phyloP scores from a whole-genome alignment of 2,329 filamentous ascomycete genomes.

The Rhynchosporium graminicola region DNA sequence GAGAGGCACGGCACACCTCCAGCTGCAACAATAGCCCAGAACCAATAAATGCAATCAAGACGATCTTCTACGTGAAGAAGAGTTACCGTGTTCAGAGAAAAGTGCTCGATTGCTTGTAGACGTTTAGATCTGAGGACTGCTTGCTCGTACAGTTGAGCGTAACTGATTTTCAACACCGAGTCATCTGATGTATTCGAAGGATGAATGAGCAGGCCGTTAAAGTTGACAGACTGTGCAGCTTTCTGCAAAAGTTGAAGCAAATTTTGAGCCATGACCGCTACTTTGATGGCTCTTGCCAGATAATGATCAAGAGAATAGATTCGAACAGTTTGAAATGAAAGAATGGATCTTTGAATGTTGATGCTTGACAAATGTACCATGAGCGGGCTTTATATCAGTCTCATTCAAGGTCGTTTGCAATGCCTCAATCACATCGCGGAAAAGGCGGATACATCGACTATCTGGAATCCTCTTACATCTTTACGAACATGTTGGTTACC shows the following conservation, averaged over 20 bases:
- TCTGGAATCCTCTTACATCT: too few relatives aligned
- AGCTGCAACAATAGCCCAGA: conserved; percentile 4
- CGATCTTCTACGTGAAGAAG: background rate
- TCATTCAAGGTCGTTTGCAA: too few relatives aligned
- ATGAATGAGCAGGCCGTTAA: background rate
- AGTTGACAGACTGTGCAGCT: background rate
- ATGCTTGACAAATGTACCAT: too few relatives aligned
- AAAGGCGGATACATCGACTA: too few relatives aligned
- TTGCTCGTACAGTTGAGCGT: background rate
- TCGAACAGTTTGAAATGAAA: too few relatives aligned
- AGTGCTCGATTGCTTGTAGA: background rate
- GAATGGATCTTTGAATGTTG: too few relatives aligned
- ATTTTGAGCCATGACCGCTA: background rate
- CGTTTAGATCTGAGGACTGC: background rate
- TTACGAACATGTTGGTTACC: too few relatives aligned
- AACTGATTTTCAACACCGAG: background rate
- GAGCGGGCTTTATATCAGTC: too few relatives aligned
- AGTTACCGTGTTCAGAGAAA: background rate
- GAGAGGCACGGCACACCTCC: background rate
- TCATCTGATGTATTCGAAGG: background rate
- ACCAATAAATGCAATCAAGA: background rate
- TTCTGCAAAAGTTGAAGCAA: background rate
- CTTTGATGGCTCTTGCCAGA: background rate
- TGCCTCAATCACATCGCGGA: too few relatives aligned
- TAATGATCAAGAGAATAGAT: too few relatives aligned